These are phyloP conservation scores for Leucaena leucocephala DNA, from an alignment of 306 rosid genomes.

Conservation along the genomic window DNA sequence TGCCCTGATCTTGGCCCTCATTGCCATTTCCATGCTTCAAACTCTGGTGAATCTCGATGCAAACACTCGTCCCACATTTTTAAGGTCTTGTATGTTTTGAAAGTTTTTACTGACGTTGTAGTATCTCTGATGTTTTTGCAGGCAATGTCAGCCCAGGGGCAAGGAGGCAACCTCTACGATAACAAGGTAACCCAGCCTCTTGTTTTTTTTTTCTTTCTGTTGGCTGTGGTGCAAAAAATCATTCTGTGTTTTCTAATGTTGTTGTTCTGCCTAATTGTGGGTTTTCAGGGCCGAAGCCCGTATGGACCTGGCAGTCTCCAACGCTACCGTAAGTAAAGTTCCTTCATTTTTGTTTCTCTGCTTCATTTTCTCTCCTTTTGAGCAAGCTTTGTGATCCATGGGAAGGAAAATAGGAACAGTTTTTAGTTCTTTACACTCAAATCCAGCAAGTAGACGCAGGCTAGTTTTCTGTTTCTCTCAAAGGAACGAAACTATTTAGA, in stretches of 20 bases:
- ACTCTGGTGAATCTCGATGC: conserved; percentile 47
- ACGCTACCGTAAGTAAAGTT: conserved; percentile 66
- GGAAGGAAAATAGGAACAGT: neutral
- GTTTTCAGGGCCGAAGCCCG: conserved; percentile 50
- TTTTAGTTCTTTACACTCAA: neutral
- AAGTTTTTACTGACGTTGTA: neutral
- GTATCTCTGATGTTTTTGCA: conserved; percentile 33
- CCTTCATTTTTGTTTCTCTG: neutral
- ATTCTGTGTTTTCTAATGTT: neutral
- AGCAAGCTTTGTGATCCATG: conserved; percentile 3
- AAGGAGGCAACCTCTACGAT: conserved; percentile 58
- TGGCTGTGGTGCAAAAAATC: neutral
- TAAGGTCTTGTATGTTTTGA: neutral
- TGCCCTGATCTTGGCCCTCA: conserved; percentile 58
- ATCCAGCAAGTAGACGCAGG: neutral
- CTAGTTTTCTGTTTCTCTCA: neutral
- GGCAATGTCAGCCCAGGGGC: conserved; percentile 73
- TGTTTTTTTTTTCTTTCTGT: neutral
- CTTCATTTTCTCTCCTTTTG: neutral
- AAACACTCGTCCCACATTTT: neutral
- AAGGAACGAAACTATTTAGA: neutral
- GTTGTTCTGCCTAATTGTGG: conserved; percentile 2
- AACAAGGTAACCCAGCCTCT: conserved; percentile 43
- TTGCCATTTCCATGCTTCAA: conserved; percentile 74
- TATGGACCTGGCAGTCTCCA: conserved; percentile 78